A percentile compares a stretch with the other conserved stretches of the same genome.
These are phyloP conservation scores for Chloranthus sessilifolius DNA, from an alignment of 164 flowering plant genomes.

Conservation along the genomic window DNA sequence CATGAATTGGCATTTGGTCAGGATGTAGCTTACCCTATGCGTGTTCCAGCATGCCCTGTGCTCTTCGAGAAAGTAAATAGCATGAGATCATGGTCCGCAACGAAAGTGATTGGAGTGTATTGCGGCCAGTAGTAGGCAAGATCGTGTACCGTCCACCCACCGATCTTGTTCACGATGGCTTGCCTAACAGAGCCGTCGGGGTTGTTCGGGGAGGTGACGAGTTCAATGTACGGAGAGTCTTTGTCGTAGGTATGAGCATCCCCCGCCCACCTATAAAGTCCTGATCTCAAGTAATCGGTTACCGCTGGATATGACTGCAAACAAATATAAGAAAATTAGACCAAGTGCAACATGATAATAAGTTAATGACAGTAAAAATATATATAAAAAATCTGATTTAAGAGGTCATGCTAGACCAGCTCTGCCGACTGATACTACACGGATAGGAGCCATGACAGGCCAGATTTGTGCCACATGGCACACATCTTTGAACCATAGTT, in stretches of 20 bases:
- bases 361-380: no score
- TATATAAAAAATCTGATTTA: no score
- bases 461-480: no score
- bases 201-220: constrained; percentile 86
- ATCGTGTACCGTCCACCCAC: constrained; percentile 58
- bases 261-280: constrained; percentile 76
- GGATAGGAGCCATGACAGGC: no score
- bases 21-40: constrained; percentile 85
- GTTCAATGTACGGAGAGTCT: constrained; percentile 64
- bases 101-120: constrained; percentile 57
- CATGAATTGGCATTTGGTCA: no score
- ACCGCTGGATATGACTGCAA: constrained; percentile 73
- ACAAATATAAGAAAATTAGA: background rate
- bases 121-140: constrained; percentile 95
- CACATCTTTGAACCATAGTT: no score
- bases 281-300: constrained; percentile 61
- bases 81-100: constrained; percentile 73
- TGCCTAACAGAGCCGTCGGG: constrained; percentile 68
- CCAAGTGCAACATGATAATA: no score
- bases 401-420: no score
- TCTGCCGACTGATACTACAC: no score
- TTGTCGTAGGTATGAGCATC: constrained; percentile 45
- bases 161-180: constrained; percentile 43
- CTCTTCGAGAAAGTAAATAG: constrained; percentile 82
- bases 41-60: constrained; percentile 96